phyloP scores from a whole-genome alignment of 1,284 basidiomycete species.

The Ceratobasidium sp. region DNA sequence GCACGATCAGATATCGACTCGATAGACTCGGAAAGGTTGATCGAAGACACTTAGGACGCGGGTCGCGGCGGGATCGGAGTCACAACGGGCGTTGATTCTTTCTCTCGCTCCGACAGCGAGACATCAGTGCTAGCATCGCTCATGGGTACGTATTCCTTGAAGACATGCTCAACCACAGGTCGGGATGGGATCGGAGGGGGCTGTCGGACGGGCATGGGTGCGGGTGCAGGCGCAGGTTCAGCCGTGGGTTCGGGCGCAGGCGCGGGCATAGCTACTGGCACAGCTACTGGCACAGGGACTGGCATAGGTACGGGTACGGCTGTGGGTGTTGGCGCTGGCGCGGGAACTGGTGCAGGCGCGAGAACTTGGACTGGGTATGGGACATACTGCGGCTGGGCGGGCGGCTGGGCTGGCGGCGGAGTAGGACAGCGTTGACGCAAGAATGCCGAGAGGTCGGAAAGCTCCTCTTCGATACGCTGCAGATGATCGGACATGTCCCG shows the following conservation, averaged over 20 bases:
- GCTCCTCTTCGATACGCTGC: slow-evolving; percentile 68
- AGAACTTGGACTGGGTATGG: slow-evolving; percentile 24
- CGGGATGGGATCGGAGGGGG: slow-evolving; percentile 9
- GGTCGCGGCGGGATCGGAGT: slow-evolving; percentile 1
- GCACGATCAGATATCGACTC: slow-evolving; percentile 28
- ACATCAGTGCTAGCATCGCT: slow-evolving; percentile 38
- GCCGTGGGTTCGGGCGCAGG: background rate
- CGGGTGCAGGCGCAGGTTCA: too few species aligned
- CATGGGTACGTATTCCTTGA: slow-evolving; percentile 41
- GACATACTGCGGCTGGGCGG: slow-evolving; percentile 7
- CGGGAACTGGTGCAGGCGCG: background rate
- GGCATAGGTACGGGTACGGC: background rate
- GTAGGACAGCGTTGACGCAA: slow-evolving; percentile 43
- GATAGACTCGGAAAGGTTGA: slow-evolving; percentile 32
- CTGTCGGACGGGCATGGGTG: background rate
- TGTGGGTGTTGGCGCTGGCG: background rate
- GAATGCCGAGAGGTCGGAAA: slow-evolving; percentile 62
- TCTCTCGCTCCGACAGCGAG: slow-evolving; percentile 8
- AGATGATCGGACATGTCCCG: slow-evolving; percentile 70
- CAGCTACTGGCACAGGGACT: background rate
- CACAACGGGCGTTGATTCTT: slow-evolving; percentile 15
- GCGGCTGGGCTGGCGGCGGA: slow-evolving; percentile 28
- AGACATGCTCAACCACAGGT: background rate
- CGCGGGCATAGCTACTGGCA: background rate
- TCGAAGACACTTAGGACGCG: slow-evolving; percentile 12